Conservation (phyloP, 1,284 basidiomycete species). For the Fomitopsis pinicola region DNA sequence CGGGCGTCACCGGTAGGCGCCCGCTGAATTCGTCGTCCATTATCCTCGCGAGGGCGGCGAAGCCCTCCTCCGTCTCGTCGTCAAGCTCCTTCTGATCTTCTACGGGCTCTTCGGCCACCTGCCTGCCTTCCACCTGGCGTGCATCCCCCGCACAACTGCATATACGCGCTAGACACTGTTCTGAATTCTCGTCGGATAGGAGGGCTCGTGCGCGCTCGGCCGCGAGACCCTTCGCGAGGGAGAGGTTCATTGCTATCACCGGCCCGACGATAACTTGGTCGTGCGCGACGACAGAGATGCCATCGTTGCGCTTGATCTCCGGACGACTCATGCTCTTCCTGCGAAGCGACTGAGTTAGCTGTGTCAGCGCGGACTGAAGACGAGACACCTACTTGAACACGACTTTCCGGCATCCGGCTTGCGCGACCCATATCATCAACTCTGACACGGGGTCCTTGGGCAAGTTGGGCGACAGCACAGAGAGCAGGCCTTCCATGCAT, state of each 20-base stretch:
- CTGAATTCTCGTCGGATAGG: conserved; percentile 43
- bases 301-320: conserved; percentile 42
- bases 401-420: conserved; percentile 48
- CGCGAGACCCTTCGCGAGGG: conserved; percentile 60
- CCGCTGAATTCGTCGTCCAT: conserved; percentile 18
- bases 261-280: conserved; percentile 54
- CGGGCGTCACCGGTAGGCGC: not conserved
- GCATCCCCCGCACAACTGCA: conserved; percentile 43
- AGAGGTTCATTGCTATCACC: conserved; percentile 47
- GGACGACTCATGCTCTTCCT: conserved; percentile 47
- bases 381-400: conserved; percentile 35
- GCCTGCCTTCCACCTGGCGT: not conserved
- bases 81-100: conserved; percentile 17
- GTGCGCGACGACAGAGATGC: conserved; percentile 55
- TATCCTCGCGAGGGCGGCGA: conserved; percentile 29
- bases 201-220: conserved; percentile 53
- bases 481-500: conserved; percentile 60
- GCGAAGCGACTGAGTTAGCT: conserved; percentile 1
- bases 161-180: conserved; percentile 40
- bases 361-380: not conserved
- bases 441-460: conserved; percentile 65
- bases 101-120: conserved; percentile 6
- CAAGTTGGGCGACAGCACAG: conserved; percentile 50
- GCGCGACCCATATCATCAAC: conserved; percentile 58
- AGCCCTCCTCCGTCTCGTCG: conserved; percentile 37